These are phyloP conservation scores for Colletotrichum incanum DNA, from an alignment of 2,329 filamentous ascomycete genomes.

Conservation along the genomic window DNA sequence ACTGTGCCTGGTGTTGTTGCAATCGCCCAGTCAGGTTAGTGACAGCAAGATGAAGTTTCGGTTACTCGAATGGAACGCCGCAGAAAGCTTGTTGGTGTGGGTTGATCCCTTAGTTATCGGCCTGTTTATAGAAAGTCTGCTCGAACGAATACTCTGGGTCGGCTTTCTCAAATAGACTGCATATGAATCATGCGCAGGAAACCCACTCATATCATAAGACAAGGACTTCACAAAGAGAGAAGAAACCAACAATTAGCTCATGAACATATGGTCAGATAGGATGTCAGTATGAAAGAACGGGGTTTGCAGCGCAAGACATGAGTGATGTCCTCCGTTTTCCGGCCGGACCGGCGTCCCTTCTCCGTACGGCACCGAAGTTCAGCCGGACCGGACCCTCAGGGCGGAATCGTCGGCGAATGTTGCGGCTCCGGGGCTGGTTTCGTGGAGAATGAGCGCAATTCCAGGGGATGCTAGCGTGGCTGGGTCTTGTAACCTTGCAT, in stretches of 20 bases:
- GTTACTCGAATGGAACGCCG: not conserved
- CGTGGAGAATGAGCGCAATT: not conserved
- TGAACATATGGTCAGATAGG: not conserved
- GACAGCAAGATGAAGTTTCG: not conserved
- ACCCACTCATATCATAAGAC: not conserved
- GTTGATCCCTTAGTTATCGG: not conserved
- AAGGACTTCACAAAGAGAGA: not conserved
- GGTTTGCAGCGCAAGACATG: not conserved
- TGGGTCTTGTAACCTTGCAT: constrained; percentile 7
- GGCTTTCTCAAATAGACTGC: not conserved
- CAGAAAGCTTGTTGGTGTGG: not conserved
- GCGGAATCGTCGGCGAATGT: not conserved
- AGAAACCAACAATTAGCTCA: too few relatives aligned
- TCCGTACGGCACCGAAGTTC: constrained; percentile 7
- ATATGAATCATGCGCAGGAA: too few relatives aligned
- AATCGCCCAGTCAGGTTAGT: not conserved
- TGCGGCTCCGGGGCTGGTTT: not conserved
- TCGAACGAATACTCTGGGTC: not conserved
- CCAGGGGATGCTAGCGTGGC: constrained; percentile 9
- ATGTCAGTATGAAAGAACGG: not conserved
- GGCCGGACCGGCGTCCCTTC: not conserved
- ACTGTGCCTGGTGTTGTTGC: not conserved
- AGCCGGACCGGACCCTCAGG: not conserved
- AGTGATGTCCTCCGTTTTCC: not conserved
- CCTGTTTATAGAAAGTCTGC: too few relatives aligned